Percentiles rank a stretch among this genome's conserved stretches.
These are phyloP conservation scores for Margaritispora aquatica DNA, from an alignment of 495 filamentous ascomycete species.

Conservation along the genomic window DNA sequence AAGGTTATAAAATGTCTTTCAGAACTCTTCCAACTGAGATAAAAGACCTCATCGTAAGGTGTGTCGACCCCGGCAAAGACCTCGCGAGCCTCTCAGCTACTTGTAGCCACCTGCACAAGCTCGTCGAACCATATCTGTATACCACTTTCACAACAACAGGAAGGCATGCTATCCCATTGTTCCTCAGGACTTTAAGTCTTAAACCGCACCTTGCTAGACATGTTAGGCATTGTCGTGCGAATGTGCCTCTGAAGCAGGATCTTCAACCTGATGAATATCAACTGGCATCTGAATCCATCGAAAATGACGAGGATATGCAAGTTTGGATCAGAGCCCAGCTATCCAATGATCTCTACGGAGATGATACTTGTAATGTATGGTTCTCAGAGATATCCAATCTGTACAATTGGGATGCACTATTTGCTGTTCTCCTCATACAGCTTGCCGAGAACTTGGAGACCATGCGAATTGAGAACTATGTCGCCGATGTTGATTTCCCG, in stretches of 20 bases:
- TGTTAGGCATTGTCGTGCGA: not conserved
- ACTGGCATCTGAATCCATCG: not conserved
- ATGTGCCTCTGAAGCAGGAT: not conserved
- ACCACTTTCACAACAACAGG: not conserved
- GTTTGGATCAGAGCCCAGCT: not conserved
- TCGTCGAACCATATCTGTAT: not conserved
- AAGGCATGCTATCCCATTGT: not conserved
- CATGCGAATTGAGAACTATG: not conserved
- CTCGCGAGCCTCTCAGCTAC: not conserved
- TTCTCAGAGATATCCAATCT: not conserved
- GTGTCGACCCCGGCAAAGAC: not conserved
- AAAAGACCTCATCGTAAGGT: too few species aligned
- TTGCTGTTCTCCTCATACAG: not conserved
- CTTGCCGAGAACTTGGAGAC: not conserved
- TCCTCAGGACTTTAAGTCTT: not conserved
- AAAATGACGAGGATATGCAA: not conserved
- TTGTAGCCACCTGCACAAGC: not conserved
- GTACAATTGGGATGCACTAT: not conserved
- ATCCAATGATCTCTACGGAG: not conserved
- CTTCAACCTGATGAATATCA: not conserved
- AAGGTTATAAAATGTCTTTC: too few species aligned
- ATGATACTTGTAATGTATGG: not conserved
- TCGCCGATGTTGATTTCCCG: not conserved
- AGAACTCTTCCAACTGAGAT: too few species aligned
- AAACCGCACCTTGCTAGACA: not conserved